Conservation (phyloP, 192 early-diverging fungal species). For the Coemansia sp. region DNA sequence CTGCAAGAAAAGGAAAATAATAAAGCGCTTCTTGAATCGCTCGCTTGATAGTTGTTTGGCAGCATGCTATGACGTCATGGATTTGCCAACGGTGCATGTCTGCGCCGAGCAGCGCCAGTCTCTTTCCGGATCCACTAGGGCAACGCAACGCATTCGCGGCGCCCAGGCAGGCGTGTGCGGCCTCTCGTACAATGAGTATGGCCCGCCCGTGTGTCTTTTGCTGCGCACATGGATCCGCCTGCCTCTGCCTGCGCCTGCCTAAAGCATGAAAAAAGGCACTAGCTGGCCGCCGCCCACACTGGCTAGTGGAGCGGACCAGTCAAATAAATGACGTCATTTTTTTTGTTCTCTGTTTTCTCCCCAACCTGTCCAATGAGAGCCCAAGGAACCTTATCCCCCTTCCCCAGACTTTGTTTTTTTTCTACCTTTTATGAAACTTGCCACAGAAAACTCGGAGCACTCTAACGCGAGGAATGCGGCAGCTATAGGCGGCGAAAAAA, state of each 20-base stretch:
- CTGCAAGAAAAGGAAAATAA: background rate
- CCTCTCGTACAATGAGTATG: no score
- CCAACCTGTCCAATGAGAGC: background rate
- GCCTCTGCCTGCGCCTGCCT: background rate
- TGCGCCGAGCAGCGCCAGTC: background rate
- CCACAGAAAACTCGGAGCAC: no score
- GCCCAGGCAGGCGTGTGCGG: no score
- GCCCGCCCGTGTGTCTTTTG: background rate
- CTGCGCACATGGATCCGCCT: background rate
- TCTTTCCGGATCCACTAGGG: background rate
- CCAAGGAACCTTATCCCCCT: background rate
- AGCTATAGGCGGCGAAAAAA: background rate
- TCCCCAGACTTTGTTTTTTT: background rate
- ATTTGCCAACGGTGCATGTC: constrained; percentile 1
- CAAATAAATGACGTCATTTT: constrained; percentile 3
- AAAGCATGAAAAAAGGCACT: background rate
- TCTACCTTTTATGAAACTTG: background rate
- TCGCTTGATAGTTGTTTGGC: background rate
- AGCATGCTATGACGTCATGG: constrained; percentile 3
- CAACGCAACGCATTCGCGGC: no score
- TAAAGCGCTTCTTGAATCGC: background rate
- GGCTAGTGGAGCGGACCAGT: background rate
- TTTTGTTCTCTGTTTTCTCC: background rate
- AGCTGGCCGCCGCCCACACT: background rate
- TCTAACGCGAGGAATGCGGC: background rate